These are phyloP conservation scores for Penicillium sp. DNA, from an alignment of 2,329 filamentous ascomycete genomes.

Conservation along the genomic window DNA sequence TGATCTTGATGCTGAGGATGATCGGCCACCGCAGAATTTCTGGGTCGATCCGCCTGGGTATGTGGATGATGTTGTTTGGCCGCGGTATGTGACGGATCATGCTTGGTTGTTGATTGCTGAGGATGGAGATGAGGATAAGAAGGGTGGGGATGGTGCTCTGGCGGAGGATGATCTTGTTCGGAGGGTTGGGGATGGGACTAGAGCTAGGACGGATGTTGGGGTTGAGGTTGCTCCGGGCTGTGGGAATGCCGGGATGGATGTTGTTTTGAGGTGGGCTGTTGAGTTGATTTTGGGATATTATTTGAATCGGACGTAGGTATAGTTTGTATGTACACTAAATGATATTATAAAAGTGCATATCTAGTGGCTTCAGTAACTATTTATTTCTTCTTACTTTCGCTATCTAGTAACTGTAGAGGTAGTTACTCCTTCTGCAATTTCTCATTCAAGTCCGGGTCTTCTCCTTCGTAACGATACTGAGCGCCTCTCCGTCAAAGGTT, in stretches of 20 bases:
- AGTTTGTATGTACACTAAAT: not conserved
- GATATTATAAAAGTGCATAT: not conserved
- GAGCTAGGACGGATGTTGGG: slow-evolving; percentile 47
- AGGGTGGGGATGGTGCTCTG: not conserved
- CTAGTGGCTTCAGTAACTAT: too few relatives aligned
- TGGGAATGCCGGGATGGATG: slow-evolving; percentile 59
- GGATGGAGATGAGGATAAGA: slow-evolving; percentile 57
- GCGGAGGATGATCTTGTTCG: slow-evolving; percentile 26
- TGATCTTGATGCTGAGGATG: slow-evolving; percentile 31
- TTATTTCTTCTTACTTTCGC: not conserved
- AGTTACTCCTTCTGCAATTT: not conserved
- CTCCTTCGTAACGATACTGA: not conserved
- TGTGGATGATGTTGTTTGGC: slow-evolving; percentile 93
- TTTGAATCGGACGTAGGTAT: not conserved
- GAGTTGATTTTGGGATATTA: slow-evolving; percentile 53
- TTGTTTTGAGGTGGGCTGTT: slow-evolving; percentile 67
- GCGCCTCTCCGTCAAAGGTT: not conserved
- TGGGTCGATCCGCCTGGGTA: slow-evolving; percentile 95
- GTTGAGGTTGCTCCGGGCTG: slow-evolving; percentile 48
- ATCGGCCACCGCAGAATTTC: slow-evolving; percentile 65
- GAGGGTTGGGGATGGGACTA: slow-evolving; percentile 33
- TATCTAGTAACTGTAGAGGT: not conserved
- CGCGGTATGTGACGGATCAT: slow-evolving; percentile 82
- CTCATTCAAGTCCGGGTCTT: not conserved
- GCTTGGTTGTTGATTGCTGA: slow-evolving; percentile 68